phyloP scores from a whole-genome alignment of 441 rosid genomes.

The Populus hybrid region DNA sequence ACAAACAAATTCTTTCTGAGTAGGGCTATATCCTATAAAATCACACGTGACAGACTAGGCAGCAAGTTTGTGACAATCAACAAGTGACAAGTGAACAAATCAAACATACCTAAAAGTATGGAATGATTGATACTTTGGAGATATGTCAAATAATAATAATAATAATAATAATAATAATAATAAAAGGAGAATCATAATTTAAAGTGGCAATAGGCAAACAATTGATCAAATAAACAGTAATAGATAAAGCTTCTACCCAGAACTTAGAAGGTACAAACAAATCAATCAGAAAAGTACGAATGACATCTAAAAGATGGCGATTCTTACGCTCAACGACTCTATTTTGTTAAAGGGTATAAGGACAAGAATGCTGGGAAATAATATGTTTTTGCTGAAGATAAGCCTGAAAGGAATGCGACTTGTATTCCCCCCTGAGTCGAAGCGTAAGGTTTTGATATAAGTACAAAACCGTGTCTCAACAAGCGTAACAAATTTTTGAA shows the following conservation, averaged over 20 bases:
- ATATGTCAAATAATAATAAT: not conserved
- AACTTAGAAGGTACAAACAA: not conserved
- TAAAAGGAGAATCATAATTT: not conserved
- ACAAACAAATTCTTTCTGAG: conserved; percentile 1
- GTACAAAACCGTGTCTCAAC: too few species aligned
- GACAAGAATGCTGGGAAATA: not conserved
- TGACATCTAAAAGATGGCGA: not conserved
- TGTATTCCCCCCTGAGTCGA: not conserved
- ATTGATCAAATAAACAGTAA: not conserved
- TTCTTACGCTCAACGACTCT: not conserved
- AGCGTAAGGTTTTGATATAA: not conserved
- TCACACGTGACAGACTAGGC: not conserved
- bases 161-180: not conserved
- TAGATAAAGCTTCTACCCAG: not conserved
- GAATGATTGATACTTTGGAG: not conserved
- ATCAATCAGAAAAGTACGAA: not conserved
- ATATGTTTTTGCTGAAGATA: not conserved
- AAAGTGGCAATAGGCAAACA: not conserved
- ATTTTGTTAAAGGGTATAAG: not conserved
- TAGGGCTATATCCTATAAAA: not conserved
- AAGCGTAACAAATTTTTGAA: not conserved
- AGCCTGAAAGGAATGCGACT: not conserved
- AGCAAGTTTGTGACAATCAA: not conserved
- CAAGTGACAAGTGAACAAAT: not conserved
- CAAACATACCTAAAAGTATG: not conserved